Conservation (phyloP, 768 basidiomycete genomes). For the Lentinula raphanica region DNA sequence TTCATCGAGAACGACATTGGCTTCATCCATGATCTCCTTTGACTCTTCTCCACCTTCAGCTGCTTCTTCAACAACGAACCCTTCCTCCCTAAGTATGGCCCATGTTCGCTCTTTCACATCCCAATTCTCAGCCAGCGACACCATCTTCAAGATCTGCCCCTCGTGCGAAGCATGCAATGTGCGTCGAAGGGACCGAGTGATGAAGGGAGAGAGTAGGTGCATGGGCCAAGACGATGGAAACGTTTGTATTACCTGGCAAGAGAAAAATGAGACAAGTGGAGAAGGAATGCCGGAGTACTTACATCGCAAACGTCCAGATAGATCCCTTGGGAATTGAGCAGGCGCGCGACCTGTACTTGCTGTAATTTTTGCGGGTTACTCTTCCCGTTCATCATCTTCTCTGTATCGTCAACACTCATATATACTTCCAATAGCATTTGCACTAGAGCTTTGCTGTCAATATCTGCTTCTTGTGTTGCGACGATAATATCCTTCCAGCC, state of each 20-base stretch:
- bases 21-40: conserved; percentile 12
- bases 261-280: background rate
- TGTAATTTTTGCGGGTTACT: conserved; percentile 42
- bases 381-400: conserved; percentile 38
- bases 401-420: conserved; percentile 50
- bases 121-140: conserved; percentile 77
- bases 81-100: conserved; percentile 53
- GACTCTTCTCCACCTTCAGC: conserved; percentile 35
- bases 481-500: conserved; percentile 17
- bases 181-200: conserved; percentile 72
- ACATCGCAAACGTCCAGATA: conserved; percentile 78
- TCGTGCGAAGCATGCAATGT: conserved; percentile 68
- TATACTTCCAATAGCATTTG: conserved; percentile 76
- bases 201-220: conserved; percentile 65
- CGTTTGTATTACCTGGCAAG: conserved; percentile 51
- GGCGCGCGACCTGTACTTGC: conserved; percentile 18
- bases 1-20: conserved; percentile 32
- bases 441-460: conserved; percentile 53
- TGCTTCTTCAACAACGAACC: conserved; percentile 63
- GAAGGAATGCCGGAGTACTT: conserved; percentile 21
- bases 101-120: conserved; percentile 61
- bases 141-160: conserved; percentile 70
- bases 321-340: conserved; percentile 77
- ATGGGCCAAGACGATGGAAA: conserved; percentile 78
- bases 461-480: conserved; percentile 36